A percentile compares a stretch with the other conserved stretches of the same genome.
Evolutionary conservation across 371 early-diverging fungal species (phyloP).

Genomic region (Mucor irregularis): DNA sequence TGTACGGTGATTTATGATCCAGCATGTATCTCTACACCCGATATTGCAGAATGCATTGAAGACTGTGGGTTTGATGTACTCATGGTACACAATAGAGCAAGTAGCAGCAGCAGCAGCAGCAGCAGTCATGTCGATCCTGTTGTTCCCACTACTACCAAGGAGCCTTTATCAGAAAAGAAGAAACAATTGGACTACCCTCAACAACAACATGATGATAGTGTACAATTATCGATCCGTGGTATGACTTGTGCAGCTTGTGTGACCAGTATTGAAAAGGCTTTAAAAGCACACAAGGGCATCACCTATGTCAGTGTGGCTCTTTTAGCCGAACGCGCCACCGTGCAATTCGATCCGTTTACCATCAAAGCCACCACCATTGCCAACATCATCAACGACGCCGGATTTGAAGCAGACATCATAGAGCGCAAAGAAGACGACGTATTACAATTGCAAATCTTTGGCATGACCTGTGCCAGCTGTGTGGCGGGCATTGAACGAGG

Average conservation of each 20-base stretch:
- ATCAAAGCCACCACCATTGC: not conserved
- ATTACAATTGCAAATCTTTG: slow-evolving; percentile 78
- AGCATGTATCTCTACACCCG: not conserved
- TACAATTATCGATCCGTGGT: slow-evolving; percentile 83
- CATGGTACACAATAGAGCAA: not conserved
- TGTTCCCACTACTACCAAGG: not conserved
- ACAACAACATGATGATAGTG: too few relatives aligned
- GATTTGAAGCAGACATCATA: slow-evolving; percentile 76
- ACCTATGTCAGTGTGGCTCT: slow-evolving; percentile 34
- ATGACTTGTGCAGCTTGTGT: slow-evolving; percentile 90
- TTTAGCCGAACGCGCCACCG: slow-evolving; percentile 80
- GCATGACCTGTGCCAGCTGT: slow-evolving; percentile 90
- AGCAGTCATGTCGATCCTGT: too few relatives aligned
- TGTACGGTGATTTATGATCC: slow-evolving; percentile 46
- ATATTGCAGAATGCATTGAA: slow-evolving; percentile 41
- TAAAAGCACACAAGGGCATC: slow-evolving; percentile 66
- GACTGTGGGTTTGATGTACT: slow-evolving; percentile 57
- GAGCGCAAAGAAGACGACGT: not conserved
- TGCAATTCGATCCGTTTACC: slow-evolving; percentile 1
- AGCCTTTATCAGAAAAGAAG: not conserved
- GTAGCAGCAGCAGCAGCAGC: not conserved
- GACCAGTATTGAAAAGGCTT: slow-evolving; percentile 69
- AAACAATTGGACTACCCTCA: slow-evolving; percentile 27
- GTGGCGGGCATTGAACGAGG: slow-evolving; percentile 74
- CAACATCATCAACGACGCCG: slow-evolving; percentile 63